Base-by-base conservation (phyloP, 2,329 filamentous ascomycete genomes). In the Nemania diffusa region DNA sequence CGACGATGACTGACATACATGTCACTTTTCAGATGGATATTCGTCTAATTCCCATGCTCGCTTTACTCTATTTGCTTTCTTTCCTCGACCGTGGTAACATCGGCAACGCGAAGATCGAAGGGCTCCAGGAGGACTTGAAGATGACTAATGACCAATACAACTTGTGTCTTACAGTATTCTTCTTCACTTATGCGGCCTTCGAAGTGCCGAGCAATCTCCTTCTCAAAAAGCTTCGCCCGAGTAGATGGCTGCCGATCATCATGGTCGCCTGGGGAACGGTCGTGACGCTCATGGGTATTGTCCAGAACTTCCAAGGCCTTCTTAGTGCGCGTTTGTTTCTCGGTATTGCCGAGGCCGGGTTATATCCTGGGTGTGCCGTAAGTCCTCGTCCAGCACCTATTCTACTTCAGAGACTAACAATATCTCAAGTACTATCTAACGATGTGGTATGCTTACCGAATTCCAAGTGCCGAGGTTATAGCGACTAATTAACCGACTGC, bases 191-290 rank as follows among this genome's bases (percentile, higher is more conserved):
- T 75, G 84, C 91, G 1, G 83, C 91, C 22, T 93, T 93, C 69
- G 92, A 95, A 75, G 87, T 91, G 0, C 82, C 92, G n/a, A 93
- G 90, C 62, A 96, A 96, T 73, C 79, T 95, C 13, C 79, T 95
- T 7, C 86, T 96, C 62, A 96, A 95, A 78, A 87, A 85, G 15
- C 81, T 94, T 58, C 85, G 90, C 0, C 93, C 93, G 0, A 91
- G 88, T 44, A 80, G 92, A 57, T 97, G 94, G 81, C 85, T 95
- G 26, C 90, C 92, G 0, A 79, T 84, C 5, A 95, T 95, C 73
- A 94, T 97, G 89, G 78, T 92, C 1, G 81, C 87, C 55, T 77
- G 76, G 76, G 76, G 75, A 0, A 64, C 64, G 1, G 81, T 84
- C 20, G 82, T 86, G 82, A 85, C 84, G 0, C 74, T 86, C 20